Conservation (phyloP, 2,329 filamentous ascomycete species). For the Pseudogymnoascus sp. region DNA sequence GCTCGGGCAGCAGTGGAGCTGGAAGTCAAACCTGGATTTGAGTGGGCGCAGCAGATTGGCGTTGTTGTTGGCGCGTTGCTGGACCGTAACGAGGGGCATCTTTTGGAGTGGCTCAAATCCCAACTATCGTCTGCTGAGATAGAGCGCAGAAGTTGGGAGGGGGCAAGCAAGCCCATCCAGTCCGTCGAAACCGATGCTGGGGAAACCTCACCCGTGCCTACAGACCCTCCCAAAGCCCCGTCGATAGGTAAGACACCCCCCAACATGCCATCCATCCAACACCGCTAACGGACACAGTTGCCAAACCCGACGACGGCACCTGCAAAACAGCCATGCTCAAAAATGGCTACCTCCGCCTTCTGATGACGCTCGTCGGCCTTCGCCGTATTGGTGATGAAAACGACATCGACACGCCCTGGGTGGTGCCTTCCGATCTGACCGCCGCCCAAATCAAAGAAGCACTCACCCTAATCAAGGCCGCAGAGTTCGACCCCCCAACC, state of each 20-base stretch:
- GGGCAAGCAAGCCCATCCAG: constrained; percentile 56
- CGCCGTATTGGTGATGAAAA: constrained; percentile 50
- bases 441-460: constrained; percentile 61
- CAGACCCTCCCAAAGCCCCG: constrained; percentile 36
- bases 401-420: constrained; percentile 71
- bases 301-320: constrained; percentile 51
- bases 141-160: constrained; percentile 72
- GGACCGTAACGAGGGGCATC: constrained; percentile 69
- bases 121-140: constrained; percentile 60
- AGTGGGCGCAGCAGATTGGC: constrained; percentile 58
- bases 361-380: constrained; percentile 72
- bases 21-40: constrained; percentile 68
- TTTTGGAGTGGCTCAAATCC: constrained; percentile 75
- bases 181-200: constrained; percentile 35
- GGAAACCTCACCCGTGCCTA: constrained; percentile 20
- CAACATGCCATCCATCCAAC: background rate
- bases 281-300: constrained; percentile 23
- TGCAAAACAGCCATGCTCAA: constrained; percentile 75
- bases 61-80: constrained; percentile 74
- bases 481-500: constrained; percentile 68
- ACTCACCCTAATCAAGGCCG: constrained; percentile 66
- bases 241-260: constrained; percentile 43
- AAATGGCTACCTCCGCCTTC: constrained; percentile 76
- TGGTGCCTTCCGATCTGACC: constrained; percentile 60
- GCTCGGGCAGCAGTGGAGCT: constrained; percentile 71